phyloP scores from a whole-genome alignment of 2,329 filamentous ascomycete genomes.

The Didymosphaeria variabile region DNA sequence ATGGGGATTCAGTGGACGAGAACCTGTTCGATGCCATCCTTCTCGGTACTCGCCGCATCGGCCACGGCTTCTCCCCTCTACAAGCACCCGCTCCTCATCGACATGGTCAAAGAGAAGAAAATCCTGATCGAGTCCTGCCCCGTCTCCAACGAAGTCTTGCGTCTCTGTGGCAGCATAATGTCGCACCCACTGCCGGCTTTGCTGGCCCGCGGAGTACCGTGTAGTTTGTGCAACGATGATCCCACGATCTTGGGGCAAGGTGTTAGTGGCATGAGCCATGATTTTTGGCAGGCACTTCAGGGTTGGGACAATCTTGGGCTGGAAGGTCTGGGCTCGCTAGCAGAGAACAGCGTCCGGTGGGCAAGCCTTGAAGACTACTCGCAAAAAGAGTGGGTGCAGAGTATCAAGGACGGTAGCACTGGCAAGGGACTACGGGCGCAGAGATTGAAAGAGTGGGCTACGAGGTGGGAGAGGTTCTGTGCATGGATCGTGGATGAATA shows the following conservation, averaged over 20 bases:
- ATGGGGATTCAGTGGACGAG: constrained; percentile 77
- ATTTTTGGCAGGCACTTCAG: constrained; percentile 93
- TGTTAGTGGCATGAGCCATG: constrained; percentile 82
- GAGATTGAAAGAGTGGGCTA: constrained; percentile 78
- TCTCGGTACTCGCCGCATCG: constrained; percentile 86
- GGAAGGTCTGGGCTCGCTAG: constrained; percentile 83
- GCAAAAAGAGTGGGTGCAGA: constrained; percentile 74
- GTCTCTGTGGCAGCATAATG: constrained; percentile 78
- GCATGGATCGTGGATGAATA: constrained; percentile 86
- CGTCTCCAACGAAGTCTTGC: constrained; percentile 87
- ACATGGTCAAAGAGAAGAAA: constrained; percentile 86
- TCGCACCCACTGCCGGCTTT: constrained; percentile 84
- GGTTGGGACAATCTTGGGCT: constrained; percentile 92
- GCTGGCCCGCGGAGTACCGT: constrained; percentile 82
- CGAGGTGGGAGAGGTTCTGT: constrained; percentile 89
- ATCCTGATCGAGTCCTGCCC: constrained; percentile 92
- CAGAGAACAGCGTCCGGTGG: constrained; percentile 93
- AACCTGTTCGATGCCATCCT: constrained; percentile 92
- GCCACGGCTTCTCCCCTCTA: constrained; percentile 85
- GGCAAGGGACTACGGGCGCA: constrained; percentile 76
- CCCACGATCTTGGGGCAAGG: constrained; percentile 88
- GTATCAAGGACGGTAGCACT: constrained; percentile 76
- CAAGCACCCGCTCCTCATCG: constrained; percentile 89
- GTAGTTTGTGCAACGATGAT: constrained; percentile 89
- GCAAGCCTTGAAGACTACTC: constrained; percentile 85